Conservation (phyloP, 108 stramenopile genomes). For the Skeletonema costatum region DNA sequence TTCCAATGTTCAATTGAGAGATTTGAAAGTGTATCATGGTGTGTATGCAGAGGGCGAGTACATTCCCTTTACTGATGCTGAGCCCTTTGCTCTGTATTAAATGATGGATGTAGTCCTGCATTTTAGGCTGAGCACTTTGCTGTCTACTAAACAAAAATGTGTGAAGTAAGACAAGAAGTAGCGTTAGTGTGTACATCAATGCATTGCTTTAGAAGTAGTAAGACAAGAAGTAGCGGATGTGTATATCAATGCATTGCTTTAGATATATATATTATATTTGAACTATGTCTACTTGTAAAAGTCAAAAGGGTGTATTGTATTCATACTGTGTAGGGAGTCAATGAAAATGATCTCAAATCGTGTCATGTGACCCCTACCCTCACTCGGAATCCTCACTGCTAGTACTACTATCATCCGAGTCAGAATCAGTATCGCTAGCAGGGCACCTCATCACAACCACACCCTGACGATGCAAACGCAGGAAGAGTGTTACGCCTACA, state of each 20-base stretch:
- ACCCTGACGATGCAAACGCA: conserved; percentile 1
- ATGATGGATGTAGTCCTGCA: too few species aligned
- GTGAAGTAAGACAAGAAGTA: too few species aligned
- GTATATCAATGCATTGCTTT: not conserved
- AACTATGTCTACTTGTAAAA: not conserved
- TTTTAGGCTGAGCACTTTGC: too few species aligned
- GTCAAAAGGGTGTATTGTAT: not conserved
- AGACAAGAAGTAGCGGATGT: not conserved
- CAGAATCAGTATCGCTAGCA: not conserved
- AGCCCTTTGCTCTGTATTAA: conserved; percentile 87
- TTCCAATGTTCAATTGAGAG: conserved; percentile 61
- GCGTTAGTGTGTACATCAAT: too few species aligned
- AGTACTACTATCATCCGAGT: not conserved
- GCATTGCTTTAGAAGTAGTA: too few species aligned
- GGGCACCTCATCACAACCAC: conserved; percentile 21
- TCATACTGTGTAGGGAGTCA: not conserved
- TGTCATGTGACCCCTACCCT: not conserved
- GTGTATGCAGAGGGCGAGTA: conserved; percentile 75
- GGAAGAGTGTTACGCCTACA: conserved; percentile 9
- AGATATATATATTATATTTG: not conserved
- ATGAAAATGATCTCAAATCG: not conserved
- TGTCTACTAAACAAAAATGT: too few species aligned
- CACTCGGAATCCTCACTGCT: not conserved
- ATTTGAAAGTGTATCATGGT: conserved; percentile 79
- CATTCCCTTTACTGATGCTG: conserved; percentile 89